Evolutionary conservation across 2,329 filamentous ascomycete species (phyloP), one percentile per base, ranked within the genome.

Genomic region (Alternaria metachromatica): DNA sequence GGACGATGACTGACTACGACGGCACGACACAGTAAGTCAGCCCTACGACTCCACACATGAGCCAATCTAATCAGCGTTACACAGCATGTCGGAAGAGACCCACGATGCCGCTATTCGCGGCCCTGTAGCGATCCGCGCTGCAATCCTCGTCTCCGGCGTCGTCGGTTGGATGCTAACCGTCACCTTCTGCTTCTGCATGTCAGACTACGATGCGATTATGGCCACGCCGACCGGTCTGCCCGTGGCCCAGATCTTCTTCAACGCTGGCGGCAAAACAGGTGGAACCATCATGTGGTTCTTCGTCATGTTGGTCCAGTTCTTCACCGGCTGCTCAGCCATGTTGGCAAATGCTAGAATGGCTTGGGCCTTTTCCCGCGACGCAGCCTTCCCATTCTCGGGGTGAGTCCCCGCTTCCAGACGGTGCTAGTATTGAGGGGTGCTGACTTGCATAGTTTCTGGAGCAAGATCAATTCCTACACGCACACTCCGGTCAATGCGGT

Each of bases 1-100:
- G 85, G 85, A 89, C 87, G n/a, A 90, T 90, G 88, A 90, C 88
- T 6, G 88, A 90, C 72, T 90, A 90, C 73, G 88, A 90, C 69
- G 88, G 86, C 49, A 90, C 88, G 11, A 89, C 88, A 6, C 88
- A 90, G 84, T 86, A 78, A 75, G 82, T 78, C 53, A 48, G 45
- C 59, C 61, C 64, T 50, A 37, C 46, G 25, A 61, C 21, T 58
- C 62, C 69, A 62, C 66, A 70, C 62, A 61, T 67, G 49, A 71
- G 56, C 63, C 67, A 67, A 66, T 63, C 72, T 77, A 74, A 77
- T 55, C 49, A 5, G 54, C 28, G 53, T 66, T 48, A 25, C 67
- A 66, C 69, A 86, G 84, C 71, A 89, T 90, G 85, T 89, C 87
- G 3, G 88, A 90, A 80, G 88, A 90, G 78, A 89, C 87, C 0